phyloP scores from a whole-genome alignment of 2,329 filamentous ascomycete species.

The Arthroderma uncinatum region DNA sequence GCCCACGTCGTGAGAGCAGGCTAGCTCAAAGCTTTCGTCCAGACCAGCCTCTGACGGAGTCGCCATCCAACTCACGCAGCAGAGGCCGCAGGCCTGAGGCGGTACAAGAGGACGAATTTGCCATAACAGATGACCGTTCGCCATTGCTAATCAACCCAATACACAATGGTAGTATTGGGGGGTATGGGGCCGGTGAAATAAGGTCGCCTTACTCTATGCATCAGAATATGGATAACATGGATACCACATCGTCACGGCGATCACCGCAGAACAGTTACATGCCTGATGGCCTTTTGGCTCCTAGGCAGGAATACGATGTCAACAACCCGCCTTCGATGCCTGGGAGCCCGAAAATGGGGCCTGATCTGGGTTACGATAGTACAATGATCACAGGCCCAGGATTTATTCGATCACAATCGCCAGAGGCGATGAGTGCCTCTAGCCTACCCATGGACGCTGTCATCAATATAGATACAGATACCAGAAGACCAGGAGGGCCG shows the following conservation, averaged over 20 bases:
- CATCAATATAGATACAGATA: conserved; percentile 35
- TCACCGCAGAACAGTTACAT: conserved; percentile 7
- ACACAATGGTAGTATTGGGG: conserved; percentile 7
- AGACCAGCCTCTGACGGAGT: conserved; percentile 12
- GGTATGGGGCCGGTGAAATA: conserved; percentile 11
- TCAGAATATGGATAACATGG: not conserved
- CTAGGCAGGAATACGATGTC: conserved; percentile 44
- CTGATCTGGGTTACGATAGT: conserved; percentile 46
- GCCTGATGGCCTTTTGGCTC: conserved; percentile 10
- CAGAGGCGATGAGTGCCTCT: conserved; percentile 22
- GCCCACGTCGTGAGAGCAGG: conserved; percentile 49
- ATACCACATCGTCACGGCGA: conserved; percentile 1
- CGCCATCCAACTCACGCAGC: conserved; percentile 1
- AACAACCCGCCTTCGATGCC: conserved; percentile 56
- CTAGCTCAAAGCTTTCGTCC: conserved; percentile 31
- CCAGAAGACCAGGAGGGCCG: conserved; percentile 16
- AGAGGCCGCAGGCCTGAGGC: not conserved
- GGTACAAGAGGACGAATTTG: not conserved
- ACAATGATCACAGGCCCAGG: conserved; percentile 35
- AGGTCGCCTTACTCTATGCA: not conserved
- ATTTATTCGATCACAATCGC: conserved; percentile 28
- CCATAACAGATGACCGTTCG: conserved; percentile 1
- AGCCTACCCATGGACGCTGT: conserved; percentile 29
- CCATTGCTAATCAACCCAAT: not conserved
- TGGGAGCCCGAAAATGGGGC: conserved; percentile 44